Percentiles rank a stretch among this genome's conserved stretches.
Evolutionary conservation across 1,284 basidiomycete species (phyloP).

Genomic region (Ceratobasidium sp.): DNA sequence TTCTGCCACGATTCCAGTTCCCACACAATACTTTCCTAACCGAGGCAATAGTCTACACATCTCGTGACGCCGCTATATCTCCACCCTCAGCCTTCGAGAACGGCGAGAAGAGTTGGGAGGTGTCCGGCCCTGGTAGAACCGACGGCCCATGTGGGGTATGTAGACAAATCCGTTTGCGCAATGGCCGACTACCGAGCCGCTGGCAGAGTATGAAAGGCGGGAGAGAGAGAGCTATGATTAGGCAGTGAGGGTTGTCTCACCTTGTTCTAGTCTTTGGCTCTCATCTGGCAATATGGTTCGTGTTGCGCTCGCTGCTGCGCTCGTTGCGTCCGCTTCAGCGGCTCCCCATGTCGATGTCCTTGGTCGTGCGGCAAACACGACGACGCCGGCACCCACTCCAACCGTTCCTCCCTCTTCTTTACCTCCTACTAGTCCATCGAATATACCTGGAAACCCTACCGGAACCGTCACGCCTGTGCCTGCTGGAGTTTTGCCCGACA

Average conservation of each 20-base stretch:
- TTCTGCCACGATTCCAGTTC: slow-evolving; percentile 24
- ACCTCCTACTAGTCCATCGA: too few species aligned
- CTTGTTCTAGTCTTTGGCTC: background rate
- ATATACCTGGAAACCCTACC: background rate
- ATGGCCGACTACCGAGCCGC: slow-evolving; percentile 13
- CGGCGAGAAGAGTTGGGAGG: background rate
- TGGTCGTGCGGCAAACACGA: slow-evolving; percentile 29
- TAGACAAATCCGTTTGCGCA: slow-evolving; percentile 1
- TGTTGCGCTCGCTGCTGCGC: slow-evolving; percentile 38
- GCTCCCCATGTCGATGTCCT: slow-evolving; percentile 18
- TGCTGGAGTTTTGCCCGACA: slow-evolving; percentile 27
- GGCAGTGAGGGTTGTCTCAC: slow-evolving; percentile 7
- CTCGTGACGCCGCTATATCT: slow-evolving; percentile 26
- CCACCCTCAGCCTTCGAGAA: slow-evolving; percentile 21
- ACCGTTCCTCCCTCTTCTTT: background rate
- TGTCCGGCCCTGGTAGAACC: slow-evolving; percentile 12
- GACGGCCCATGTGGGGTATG: slow-evolving; percentile 19
- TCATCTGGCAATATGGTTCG: slow-evolving; percentile 34
- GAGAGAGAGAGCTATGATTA: background rate
- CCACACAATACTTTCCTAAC: background rate
- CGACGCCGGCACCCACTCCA: background rate
- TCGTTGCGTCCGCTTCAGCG: slow-evolving; percentile 31
- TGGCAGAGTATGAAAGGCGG: slow-evolving; percentile 35
- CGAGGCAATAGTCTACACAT: background rate
- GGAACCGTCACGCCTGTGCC: slow-evolving; percentile 28